These are phyloP conservation scores for Endocladia muricata DNA, from an alignment of 31 red algal species.

Conservation along the genomic window DNA sequence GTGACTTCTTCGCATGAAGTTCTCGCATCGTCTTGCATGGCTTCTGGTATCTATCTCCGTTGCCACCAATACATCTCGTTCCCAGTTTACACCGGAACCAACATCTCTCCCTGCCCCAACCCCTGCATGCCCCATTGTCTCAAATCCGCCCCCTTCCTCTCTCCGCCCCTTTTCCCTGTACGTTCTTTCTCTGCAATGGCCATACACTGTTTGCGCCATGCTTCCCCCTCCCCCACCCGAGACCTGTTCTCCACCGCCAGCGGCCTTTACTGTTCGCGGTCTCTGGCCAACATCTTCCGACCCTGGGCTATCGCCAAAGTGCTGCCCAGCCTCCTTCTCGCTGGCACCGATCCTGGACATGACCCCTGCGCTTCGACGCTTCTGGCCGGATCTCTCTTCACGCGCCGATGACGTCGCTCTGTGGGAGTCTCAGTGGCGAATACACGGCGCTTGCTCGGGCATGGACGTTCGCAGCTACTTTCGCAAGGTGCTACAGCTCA, in stretches of 20 bases:
- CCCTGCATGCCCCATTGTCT: neutral
- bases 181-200: constrained; percentile 63
- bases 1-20: too few relatives aligned
- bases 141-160: neutral
- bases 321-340: constrained; percentile 37
- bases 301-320: constrained; percentile 5
- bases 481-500: constrained; percentile 42
- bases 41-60: too few relatives aligned
- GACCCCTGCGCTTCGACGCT: constrained; percentile 36
- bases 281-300: constrained; percentile 34
- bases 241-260: constrained; percentile 40
- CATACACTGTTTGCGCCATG: constrained; percentile 40
- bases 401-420: constrained; percentile 12
- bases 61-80: too few relatives aligned
- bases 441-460: constrained; percentile 49
- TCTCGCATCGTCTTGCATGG: too few relatives aligned
- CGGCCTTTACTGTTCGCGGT: constrained; percentile 35
- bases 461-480: constrained; percentile 49
- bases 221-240: neutral
- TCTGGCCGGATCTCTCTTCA: constrained; percentile 47
- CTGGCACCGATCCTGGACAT: constrained; percentile 46
- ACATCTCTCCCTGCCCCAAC: neutral
- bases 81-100: too few relatives aligned
- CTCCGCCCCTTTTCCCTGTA: constrained; percentile 37
- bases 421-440: constrained; percentile 41